phyloP scores from a whole-genome alignment of 2,329 filamentous ascomycete species.

The Exserohilum rostratum region DNA sequence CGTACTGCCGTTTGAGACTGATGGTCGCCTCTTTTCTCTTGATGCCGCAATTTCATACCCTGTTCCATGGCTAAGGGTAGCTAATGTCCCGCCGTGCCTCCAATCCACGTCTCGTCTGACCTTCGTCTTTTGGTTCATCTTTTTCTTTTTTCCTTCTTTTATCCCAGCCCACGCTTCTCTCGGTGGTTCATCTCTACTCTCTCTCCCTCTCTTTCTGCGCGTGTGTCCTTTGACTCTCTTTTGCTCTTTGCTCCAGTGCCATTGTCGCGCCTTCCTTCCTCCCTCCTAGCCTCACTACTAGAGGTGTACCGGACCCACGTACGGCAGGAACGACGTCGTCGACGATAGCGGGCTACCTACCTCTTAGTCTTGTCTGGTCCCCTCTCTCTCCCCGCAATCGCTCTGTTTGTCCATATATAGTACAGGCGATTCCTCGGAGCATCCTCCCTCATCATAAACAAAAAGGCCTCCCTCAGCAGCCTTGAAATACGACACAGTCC shows the following conservation, averaged over 20 bases:
- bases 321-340: conserved; percentile 8
- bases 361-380: neutral
- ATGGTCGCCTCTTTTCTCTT: conserved; percentile 8
- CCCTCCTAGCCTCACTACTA: conserved; percentile 7
- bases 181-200: too few species aligned
- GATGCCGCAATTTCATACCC: conserved; percentile 14
- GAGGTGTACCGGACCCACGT: neutral
- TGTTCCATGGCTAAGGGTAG: neutral
- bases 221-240: too few species aligned
- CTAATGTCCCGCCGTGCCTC: conserved; percentile 2
- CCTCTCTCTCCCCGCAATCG: conserved; percentile 14
- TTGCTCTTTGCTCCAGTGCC: neutral
- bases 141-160: conserved; percentile 1
- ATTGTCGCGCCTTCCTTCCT: neutral
- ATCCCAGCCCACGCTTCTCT: neutral
- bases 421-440: too few species aligned
- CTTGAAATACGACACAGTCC: conserved; percentile 5
- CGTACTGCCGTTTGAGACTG: conserved; percentile 13
- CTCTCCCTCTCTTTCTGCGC: neutral
- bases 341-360: neutral
- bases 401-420: neutral
- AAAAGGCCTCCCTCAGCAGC: neutral
- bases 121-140: neutral
- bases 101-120: conserved; percentile 8
- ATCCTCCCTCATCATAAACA: too few species aligned